These are phyloP conservation scores for Aaosphaeria pasadenensis DNA, from an alignment of 2,329 filamentous ascomycete genomes.

Conservation along the genomic window DNA sequence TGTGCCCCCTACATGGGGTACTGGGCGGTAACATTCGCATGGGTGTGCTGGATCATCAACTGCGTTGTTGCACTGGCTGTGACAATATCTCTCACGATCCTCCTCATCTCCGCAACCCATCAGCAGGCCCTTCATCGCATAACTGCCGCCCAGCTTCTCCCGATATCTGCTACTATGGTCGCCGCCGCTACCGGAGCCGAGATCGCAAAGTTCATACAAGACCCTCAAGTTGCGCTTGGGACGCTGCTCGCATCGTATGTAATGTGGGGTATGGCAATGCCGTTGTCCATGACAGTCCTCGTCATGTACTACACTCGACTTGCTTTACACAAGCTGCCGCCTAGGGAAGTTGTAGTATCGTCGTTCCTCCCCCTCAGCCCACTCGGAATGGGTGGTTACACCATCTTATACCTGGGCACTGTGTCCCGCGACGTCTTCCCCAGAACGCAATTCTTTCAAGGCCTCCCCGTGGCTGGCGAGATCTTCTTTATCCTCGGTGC, in stretches of 20 bases:
- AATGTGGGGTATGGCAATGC: conserved; percentile 64
- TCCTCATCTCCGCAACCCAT: conserved; percentile 47
- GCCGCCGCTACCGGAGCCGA: conserved; percentile 63
- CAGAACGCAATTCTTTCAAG: conserved; percentile 34
- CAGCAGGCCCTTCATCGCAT: conserved; percentile 43
- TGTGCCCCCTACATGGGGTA: conserved; percentile 61
- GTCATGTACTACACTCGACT: conserved; percentile 69
- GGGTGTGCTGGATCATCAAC: conserved; percentile 52
- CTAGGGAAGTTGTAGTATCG: conserved; percentile 65
- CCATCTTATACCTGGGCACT: conserved; percentile 51
- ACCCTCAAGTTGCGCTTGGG: conserved; percentile 54
- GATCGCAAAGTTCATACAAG: conserved; percentile 58
- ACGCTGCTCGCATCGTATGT: conserved; percentile 66
- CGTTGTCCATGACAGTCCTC: conserved; percentile 60
- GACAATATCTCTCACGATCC: conserved; percentile 51
- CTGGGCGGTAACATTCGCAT: conserved; percentile 49
- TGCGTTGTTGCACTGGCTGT: conserved; percentile 41
- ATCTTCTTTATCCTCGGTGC: conserved; percentile 60
- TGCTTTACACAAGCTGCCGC: conserved; percentile 63
- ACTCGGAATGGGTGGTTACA: conserved; percentile 64
- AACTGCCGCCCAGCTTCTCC: conserved; percentile 64
- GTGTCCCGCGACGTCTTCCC: conserved; percentile 44
- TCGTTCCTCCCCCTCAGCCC: conserved; percentile 67
- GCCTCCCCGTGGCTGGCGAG: conserved; percentile 45
- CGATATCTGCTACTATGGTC: conserved; percentile 65